Evolutionary conservation across 176 grass and related monocot species (phyloP).

Genomic region (Zizania latifolia): DNA sequence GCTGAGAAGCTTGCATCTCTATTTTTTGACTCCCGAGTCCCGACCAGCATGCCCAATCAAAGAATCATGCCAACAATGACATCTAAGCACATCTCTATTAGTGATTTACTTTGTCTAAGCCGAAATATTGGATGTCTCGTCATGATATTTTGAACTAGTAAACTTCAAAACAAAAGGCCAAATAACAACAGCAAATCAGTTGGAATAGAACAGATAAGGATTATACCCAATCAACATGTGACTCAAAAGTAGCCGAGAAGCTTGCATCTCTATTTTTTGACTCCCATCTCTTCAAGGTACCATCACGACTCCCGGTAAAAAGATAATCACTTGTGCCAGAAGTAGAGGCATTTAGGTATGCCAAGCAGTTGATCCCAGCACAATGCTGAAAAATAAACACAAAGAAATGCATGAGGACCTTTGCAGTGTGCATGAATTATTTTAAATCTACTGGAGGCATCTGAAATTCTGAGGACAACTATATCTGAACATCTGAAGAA

Average conservation of each 20-base stretch:
- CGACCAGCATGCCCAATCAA: no score
- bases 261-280: conserved; percentile 48
- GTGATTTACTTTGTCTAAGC: background rate
- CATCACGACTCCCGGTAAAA: conserved; percentile 90
- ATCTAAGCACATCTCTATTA: background rate
- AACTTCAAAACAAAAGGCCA: conserved; percentile 1
- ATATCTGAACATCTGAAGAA: background rate
- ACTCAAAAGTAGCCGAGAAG: conserved; percentile 93
- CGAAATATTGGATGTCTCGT: background rate
- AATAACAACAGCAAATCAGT: background rate
- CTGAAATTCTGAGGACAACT: background rate
- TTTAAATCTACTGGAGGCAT: conserved; percentile 20
- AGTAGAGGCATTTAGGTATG: conserved; percentile 63
- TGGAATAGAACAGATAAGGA: conserved; percentile 2
- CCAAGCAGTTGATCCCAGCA: conserved; percentile 84
- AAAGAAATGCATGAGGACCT: conserved; percentile 17
- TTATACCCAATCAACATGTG: conserved; percentile 96
- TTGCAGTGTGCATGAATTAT: background rate
- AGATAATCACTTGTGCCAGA: conserved; percentile 66
- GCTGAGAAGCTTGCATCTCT: conserved; percentile 58
- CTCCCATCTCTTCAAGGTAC: conserved; percentile 95
- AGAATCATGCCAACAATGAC: no score
- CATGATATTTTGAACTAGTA: background rate
- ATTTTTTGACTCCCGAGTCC: conserved; percentile 65
- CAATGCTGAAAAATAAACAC: conserved; percentile 71